Evolutionary conservation across 2,329 filamentous ascomycete species (phyloP).

Genomic region (Ophioceras dolichostomum): DNA sequence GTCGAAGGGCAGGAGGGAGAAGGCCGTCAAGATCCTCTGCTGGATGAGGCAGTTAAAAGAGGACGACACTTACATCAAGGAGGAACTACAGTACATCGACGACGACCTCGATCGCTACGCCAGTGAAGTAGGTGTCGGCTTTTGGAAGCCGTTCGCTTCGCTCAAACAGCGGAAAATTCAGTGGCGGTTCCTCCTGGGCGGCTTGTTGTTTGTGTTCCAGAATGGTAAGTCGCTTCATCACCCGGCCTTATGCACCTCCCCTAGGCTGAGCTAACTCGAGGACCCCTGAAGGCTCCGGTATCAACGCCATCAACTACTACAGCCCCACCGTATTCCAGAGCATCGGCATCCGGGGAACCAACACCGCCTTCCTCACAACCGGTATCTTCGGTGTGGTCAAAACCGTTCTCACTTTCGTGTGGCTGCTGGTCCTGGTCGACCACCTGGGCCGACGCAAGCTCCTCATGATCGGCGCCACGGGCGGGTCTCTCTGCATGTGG

Average conservation of each 20-base stretch:
- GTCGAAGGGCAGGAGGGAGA: slow-evolving; percentile 43
- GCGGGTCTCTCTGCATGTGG: slow-evolving; percentile 28
- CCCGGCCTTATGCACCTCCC: too few relatives aligned
- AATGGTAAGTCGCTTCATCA: too few relatives aligned
- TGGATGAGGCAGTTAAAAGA: slow-evolving; percentile 50
- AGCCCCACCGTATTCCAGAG: slow-evolving; percentile 53
- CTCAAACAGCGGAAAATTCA: slow-evolving; percentile 44
- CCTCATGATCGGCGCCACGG: slow-evolving; percentile 48
- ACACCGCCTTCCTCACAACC: slow-evolving; percentile 43
- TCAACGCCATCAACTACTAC: slow-evolving; percentile 73
- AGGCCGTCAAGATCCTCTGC: slow-evolving; percentile 45
- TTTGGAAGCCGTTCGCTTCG: slow-evolving; percentile 60
- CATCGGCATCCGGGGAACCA: slow-evolving; percentile 31
- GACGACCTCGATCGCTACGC: slow-evolving; percentile 54
- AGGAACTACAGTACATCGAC: slow-evolving; percentile 62
- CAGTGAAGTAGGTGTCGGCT: slow-evolving; percentile 52
- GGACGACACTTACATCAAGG: slow-evolving; percentile 53
- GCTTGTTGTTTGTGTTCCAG: slow-evolving; percentile 67
- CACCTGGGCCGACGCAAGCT: slow-evolving; percentile 40
- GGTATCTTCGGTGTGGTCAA: slow-evolving; percentile 71
- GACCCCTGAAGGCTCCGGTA: too few relatives aligned
- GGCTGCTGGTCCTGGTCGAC: slow-evolving; percentile 59
- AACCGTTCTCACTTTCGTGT: slow-evolving; percentile 54
- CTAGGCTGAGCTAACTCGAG: too few relatives aligned
- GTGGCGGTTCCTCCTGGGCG: slow-evolving; percentile 62